Percentiles rank a stretch among this genome's conserved stretches.
Evolutionary conservation across 2,329 filamentous ascomycete genomes (phyloP).

Genomic region (Ophiostoma sp.): DNA sequence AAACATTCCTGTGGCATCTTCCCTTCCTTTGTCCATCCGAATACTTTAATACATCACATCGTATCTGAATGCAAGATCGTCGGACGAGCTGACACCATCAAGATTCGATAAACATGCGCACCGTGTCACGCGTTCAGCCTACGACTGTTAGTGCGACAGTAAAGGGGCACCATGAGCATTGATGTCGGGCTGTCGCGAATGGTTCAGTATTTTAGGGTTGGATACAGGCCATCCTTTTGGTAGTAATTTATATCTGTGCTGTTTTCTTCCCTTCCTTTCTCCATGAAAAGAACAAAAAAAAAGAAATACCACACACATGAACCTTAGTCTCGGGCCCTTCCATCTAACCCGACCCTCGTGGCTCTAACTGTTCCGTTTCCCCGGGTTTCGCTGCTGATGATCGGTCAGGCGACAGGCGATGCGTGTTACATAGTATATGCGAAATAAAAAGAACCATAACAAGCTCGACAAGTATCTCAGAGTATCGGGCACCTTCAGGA

Average conservation of each 20-base stretch:
- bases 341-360: neutral
- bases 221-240: too few relatives aligned
- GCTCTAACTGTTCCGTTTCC: neutral
- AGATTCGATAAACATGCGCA: conserved; percentile 4
- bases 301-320: too few relatives aligned
- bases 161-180: too few relatives aligned
- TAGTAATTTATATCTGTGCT: too few relatives aligned
- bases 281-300: too few relatives aligned
- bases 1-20: neutral
- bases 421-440: neutral
- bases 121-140: neutral
- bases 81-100: neutral
- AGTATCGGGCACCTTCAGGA: neutral
- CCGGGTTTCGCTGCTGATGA: neutral
- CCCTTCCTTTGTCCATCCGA: neutral
- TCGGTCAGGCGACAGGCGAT: neutral
- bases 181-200: neutral
- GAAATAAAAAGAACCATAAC: neutral
- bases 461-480: neutral
- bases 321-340: neutral
- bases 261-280: too few relatives aligned
- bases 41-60: too few relatives aligned
- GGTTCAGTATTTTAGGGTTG: too few relatives aligned
- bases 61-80: neutral
- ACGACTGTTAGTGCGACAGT: neutral